These are phyloP conservation scores for Tuber indicum DNA, from an alignment of 495 filamentous ascomycete genomes.

Conservation along the genomic window DNA sequence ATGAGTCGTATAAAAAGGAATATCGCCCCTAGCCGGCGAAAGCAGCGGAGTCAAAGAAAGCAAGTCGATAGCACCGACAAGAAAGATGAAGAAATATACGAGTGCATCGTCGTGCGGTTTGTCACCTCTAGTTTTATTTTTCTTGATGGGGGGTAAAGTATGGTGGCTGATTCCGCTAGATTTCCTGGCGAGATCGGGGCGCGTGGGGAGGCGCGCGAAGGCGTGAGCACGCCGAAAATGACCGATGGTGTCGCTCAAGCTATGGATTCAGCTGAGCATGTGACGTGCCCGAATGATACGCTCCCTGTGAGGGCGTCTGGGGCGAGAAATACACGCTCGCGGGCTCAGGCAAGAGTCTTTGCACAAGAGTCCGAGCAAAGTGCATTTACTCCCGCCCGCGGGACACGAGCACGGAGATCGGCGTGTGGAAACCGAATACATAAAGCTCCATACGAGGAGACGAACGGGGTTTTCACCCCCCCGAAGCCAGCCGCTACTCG, in stretches of 20 bases:
- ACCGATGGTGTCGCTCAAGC: background rate
- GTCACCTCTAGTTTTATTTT: background rate
- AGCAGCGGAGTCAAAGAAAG: background rate
- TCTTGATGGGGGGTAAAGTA: background rate
- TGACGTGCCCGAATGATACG: background rate
- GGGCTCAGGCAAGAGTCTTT: background rate
- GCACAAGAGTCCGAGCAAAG: background rate
- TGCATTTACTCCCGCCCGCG: background rate
- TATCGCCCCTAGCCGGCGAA: background rate
- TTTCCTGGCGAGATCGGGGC: background rate
- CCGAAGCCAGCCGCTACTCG: background rate
- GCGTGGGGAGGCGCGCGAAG: background rate
- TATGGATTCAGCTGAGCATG: background rate
- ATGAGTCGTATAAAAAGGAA: background rate
- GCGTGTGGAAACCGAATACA: background rate
- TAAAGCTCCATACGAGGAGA: background rate
- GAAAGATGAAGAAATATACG: background rate
- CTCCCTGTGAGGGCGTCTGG: background rate
- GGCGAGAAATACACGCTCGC: background rate
- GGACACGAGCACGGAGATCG: background rate
- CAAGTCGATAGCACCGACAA: background rate
- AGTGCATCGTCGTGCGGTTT: background rate
- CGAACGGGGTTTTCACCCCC: background rate
- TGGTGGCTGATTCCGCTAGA: background rate
- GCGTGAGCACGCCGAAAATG: background rate